Evolutionary conservation across 2,329 filamentous ascomycete species (phyloP).

Genomic region (Aspergillus sp.): DNA sequence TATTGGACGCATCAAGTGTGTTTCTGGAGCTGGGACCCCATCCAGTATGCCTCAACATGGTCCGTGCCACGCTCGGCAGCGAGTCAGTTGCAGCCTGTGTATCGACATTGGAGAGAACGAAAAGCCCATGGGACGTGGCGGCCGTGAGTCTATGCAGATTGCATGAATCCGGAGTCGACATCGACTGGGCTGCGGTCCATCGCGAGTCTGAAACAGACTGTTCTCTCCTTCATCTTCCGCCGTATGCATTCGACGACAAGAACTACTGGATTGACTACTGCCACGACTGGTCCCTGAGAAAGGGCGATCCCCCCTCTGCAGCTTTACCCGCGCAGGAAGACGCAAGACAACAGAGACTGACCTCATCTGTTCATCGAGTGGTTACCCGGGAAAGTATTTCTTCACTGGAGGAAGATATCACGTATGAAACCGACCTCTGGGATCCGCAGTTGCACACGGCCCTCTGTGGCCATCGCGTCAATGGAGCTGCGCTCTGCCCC

Average conservation of each 20-base stretch:
- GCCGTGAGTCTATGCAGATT: constrained; percentile 58
- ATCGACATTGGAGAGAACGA: constrained; percentile 62
- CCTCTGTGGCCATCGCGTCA: constrained; percentile 46
- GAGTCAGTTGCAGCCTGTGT: constrained; percentile 50
- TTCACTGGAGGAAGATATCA: constrained; percentile 23
- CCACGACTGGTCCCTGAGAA: constrained; percentile 70
- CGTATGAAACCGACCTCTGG: constrained; percentile 41
- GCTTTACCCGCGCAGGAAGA: neutral
- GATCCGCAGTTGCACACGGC: too few relatives aligned
- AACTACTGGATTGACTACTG: constrained; percentile 71
- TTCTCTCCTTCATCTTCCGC: constrained; percentile 61
- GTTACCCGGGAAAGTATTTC: constrained; percentile 27
- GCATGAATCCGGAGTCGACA: constrained; percentile 60
- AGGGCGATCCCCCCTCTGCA: constrained; percentile 50
- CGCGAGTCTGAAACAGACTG: constrained; percentile 58
- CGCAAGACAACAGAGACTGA: neutral
- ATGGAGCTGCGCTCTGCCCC: constrained; percentile 43
- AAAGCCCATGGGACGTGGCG: constrained; percentile 65
- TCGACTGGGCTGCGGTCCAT: constrained; percentile 72
- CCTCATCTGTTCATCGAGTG: constrained; percentile 24
- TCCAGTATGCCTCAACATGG: constrained; percentile 66
- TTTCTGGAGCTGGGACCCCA: constrained; percentile 74
- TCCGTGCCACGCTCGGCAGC: constrained; percentile 62
- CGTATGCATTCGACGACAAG: constrained; percentile 69
- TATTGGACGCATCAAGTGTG: constrained; percentile 62